Evolutionary conservation across 2,329 filamentous ascomycete genomes (phyloP).

Genomic region (Ceratocystis huliohia): DNA sequence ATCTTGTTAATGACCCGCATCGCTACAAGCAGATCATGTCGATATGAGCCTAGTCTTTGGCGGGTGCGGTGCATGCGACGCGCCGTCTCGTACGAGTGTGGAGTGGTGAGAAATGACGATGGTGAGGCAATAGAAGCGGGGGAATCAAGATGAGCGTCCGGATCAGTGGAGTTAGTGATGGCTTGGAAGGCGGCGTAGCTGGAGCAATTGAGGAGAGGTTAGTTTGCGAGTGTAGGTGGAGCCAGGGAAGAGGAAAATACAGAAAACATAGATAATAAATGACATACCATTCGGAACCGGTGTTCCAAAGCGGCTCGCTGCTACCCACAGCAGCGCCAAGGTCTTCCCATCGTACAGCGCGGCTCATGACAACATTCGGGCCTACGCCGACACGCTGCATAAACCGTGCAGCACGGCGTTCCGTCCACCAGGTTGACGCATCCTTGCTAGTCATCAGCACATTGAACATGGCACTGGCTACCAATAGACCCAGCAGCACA

Average conservation of each 20-base stretch:
- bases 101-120: conserved; percentile 37
- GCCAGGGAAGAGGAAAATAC: not conserved
- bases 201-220: not conserved
- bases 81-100: conserved; percentile 31
- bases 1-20: conserved; percentile 81
- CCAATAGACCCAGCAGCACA: conserved; percentile 62
- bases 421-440: conserved; percentile 68
- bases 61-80: conserved; percentile 64
- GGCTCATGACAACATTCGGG: conserved; percentile 70
- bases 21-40: conserved; percentile 82
- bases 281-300: conserved; percentile 16
- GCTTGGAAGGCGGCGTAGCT: conserved; percentile 50
- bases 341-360: conserved; percentile 71
- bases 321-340: conserved; percentile 50
- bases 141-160: conserved; percentile 44
- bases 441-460: conserved; percentile 61
- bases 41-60: conserved; percentile 67
- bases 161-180: conserved; percentile 45
- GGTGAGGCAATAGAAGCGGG: conserved; percentile 34
- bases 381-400: conserved; percentile 71
- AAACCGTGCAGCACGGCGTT: conserved; percentile 65
- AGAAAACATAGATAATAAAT: not conserved
- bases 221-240: not conserved
- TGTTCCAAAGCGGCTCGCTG: conserved; percentile 17
- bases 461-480: conserved; percentile 61